Evolutionary conservation across 2,329 filamentous ascomycete species (phyloP).

Genomic region (Scleromitrula shiraiana): DNA sequence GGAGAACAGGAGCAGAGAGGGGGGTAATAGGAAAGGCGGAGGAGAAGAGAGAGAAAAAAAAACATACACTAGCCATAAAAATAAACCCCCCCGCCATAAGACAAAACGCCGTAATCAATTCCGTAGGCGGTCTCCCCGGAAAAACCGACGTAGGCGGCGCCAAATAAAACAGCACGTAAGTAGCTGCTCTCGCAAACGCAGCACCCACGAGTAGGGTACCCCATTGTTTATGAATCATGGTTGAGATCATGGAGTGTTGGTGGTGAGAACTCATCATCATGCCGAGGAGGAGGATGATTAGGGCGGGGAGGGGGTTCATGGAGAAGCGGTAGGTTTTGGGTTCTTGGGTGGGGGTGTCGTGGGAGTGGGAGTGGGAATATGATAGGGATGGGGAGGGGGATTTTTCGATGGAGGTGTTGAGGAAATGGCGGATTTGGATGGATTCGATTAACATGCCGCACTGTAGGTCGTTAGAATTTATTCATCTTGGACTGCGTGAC

Average conservation of each 20-base stretch:
- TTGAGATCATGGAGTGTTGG: constrained; percentile 64
- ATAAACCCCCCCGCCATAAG: constrained; percentile 80
- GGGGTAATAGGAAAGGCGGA: background rate
- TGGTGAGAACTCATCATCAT: constrained; percentile 95
- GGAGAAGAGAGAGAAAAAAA: background rate
- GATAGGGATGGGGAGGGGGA: constrained; percentile 27
- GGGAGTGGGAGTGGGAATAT: no score
- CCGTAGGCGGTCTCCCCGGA: constrained; percentile 79
- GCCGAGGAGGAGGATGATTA: constrained; percentile 80
- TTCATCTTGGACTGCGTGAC: no score
- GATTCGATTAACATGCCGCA: constrained; percentile 84
- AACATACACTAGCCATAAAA: constrained; percentile 81
- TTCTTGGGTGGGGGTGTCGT: no score
- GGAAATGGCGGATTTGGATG: constrained; percentile 54
- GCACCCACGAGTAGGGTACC: constrained; percentile 76
- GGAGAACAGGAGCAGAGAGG: no score
- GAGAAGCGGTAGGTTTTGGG: constrained; percentile 67
- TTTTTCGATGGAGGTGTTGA: constrained; percentile 40
- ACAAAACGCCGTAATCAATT: constrained; percentile 81
- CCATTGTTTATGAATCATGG: constrained; percentile 93
- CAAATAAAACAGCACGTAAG: constrained; percentile 73
- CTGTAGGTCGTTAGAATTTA: constrained; percentile 30
- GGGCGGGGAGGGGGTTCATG: constrained; percentile 78
- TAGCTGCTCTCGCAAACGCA: constrained; percentile 67
- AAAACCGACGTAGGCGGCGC: constrained; percentile 72